A percentile compares a stretch with the other conserved stretches of the same genome.
phyloP scores from a whole-genome alignment of 1,284 basidiomycete genomes.

The Leccinum holopus region DNA sequence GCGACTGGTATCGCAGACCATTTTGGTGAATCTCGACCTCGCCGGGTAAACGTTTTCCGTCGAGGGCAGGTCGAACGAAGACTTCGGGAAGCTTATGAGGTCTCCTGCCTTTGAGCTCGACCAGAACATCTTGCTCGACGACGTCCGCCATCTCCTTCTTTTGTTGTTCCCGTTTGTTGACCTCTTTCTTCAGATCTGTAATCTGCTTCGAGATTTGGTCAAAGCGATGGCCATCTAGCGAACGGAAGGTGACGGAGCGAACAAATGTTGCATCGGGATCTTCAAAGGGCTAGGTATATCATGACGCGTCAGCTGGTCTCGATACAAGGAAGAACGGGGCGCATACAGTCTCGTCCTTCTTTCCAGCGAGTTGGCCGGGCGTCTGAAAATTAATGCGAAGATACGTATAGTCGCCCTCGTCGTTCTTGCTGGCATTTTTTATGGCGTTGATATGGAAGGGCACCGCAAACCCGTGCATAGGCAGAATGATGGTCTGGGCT shows the following conservation, averaged over 20 bases:
- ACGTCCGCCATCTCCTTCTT: constrained; percentile 99
- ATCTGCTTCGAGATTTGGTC: constrained; percentile 90
- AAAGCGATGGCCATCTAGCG: constrained; percentile 86
- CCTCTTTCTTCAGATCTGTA: constrained; percentile 93
- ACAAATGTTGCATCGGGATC: constrained; percentile 97
- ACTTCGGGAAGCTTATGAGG: constrained; percentile 88
- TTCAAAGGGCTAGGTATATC: constrained; percentile 78
- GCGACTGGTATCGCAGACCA: constrained; percentile 91
- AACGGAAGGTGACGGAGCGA: constrained; percentile 93
- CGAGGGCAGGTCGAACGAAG: constrained; percentile 90
- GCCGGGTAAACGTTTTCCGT: constrained; percentile 91
- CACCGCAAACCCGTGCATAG: constrained; percentile 93
- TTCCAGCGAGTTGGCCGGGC: constrained; percentile 95
- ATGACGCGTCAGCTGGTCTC: constrained; percentile 8
- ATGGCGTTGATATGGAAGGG: constrained; percentile 99
- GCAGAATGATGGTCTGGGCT: constrained; percentile 86
- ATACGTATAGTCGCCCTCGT: constrained; percentile 94
- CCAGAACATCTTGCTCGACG: constrained; percentile 88
- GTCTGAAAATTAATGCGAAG: constrained; percentile 99
- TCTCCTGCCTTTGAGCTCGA: constrained; percentile 84
- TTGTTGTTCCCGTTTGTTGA: constrained; percentile 96
- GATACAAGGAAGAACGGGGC: background rate
- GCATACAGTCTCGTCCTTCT: constrained; percentile 94
- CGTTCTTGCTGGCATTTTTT: constrained; percentile 97
- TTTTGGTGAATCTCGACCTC: constrained; percentile 98